phyloP scores from a whole-genome alignment of 169 alveolate genomes.

The Ichthyophthirius multifiliis region DNA sequence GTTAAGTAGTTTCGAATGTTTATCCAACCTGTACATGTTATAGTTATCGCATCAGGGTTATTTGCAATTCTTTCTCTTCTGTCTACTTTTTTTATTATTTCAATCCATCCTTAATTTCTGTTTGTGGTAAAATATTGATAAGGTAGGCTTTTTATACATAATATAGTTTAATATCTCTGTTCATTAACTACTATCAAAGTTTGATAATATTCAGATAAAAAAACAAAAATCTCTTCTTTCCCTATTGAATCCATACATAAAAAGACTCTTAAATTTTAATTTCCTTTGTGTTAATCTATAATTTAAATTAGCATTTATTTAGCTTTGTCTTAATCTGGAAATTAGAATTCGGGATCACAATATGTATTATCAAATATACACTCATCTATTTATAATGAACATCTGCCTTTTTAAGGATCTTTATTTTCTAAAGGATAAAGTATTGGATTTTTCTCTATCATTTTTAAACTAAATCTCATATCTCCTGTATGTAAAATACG shows the following conservation, averaged over 20 bases:
- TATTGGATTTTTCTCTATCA: slow-evolving; percentile 52
- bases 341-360: slow-evolving; percentile 64
- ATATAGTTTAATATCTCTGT: slow-evolving; percentile 51
- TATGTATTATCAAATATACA: slow-evolving; percentile 72
- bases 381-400: slow-evolving; percentile 59
- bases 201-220: slow-evolving; percentile 60
- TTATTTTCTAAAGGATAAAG: slow-evolving; percentile 22
- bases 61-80: slow-evolving; percentile 29
- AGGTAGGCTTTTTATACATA: slow-evolving; percentile 41
- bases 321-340: slow-evolving; percentile 71
- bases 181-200: slow-evolving; percentile 68
- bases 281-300: slow-evolving; percentile 38
- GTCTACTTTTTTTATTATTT: slow-evolving; percentile 35
- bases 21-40: slow-evolving; percentile 50
- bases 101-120: slow-evolving; percentile 59
- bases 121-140: slow-evolving; percentile 61
- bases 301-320: slow-evolving; percentile 38
- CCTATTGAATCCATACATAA: slow-evolving; percentile 65
- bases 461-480: slow-evolving; percentile 57
- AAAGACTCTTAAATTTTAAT: slow-evolving; percentile 52
- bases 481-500: slow-evolving; percentile 80
- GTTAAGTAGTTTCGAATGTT: slow-evolving; percentile 18
- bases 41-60: slow-evolving; percentile 45
- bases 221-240: slow-evolving; percentile 63
- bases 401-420: neutral